Evolutionary conservation across 2,329 filamentous ascomycete genomes (phyloP).

Genomic region (Fusarium setosum): DNA sequence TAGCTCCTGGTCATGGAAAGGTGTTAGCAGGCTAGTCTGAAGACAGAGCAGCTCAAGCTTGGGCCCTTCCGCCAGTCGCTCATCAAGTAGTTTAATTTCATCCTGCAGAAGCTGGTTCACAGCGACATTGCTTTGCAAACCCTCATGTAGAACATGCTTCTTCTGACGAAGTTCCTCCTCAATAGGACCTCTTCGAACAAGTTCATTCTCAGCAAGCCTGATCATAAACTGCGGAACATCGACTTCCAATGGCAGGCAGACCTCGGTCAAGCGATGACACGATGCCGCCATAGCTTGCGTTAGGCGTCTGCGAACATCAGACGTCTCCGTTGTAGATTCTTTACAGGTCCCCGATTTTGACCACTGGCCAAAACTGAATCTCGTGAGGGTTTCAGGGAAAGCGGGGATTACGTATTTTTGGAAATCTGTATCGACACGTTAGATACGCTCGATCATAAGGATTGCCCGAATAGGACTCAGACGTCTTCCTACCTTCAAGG

Average conservation of each 20-base stretch:
- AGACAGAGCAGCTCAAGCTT: conserved; percentile 2
- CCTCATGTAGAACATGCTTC: too few relatives aligned
- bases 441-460: neutral
- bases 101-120: too few relatives aligned
- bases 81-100: too few relatives aligned
- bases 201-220: neutral
- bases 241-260: neutral
- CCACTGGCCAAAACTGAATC: conserved; percentile 1
- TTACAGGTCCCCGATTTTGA: neutral
- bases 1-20: neutral
- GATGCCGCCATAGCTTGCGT: neutral
- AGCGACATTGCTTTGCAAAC: too few relatives aligned
- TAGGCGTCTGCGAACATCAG: neutral
- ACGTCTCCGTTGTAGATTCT: too few relatives aligned
- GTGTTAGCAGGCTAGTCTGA: neutral
- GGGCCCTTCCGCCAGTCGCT: too few relatives aligned
- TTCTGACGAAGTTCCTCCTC: too few relatives aligned
- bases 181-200: too few relatives aligned
- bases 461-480: too few relatives aligned
- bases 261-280: neutral
- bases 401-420: neutral
- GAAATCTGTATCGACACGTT: neutral
- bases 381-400: conserved; percentile 4
- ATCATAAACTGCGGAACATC: neutral
- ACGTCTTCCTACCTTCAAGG: neutral